Evolutionary conservation across 2,329 filamentous ascomycete species (phyloP).

Genomic region (Arthrobotrys pseudoclavata): DNA sequence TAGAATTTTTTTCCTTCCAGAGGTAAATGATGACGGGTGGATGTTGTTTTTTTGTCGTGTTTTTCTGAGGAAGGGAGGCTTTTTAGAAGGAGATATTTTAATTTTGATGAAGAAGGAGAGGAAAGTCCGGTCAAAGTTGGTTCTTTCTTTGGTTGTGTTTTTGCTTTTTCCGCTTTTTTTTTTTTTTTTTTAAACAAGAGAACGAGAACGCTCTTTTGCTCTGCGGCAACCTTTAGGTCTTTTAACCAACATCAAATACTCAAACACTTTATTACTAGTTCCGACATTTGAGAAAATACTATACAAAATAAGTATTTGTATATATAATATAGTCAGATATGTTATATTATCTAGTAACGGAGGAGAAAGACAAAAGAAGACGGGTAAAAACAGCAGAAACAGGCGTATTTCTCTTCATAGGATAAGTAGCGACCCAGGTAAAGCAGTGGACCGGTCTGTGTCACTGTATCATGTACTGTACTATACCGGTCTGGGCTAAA

Average conservation of each 20-base stretch:
- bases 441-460: not conserved
- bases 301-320: not conserved
- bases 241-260: no score
- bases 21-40: not conserved
- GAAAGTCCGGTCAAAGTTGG: conserved; percentile 44
- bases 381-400: not conserved
- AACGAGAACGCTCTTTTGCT: conserved; percentile 1
- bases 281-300: no score
- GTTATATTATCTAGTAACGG: no score
- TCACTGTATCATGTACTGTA: not conserved
- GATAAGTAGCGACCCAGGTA: not conserved
- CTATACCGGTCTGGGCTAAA: not conserved
- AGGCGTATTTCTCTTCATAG: not conserved
- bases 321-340: not conserved
- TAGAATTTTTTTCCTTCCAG: not conserved
- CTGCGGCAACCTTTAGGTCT: not conserved
- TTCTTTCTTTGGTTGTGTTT: conserved; percentile 24
- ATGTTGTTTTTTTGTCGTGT: conserved; percentile 4
- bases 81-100: conserved; percentile 28
- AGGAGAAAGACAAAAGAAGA: no score
- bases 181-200: conserved; percentile 5
- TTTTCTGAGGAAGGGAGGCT: conserved; percentile 4
- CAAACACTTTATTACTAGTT: no score
- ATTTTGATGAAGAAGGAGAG: conserved; percentile 53
- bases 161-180: conserved; percentile 39